Conservation (phyloP, 768 basidiomycete genomes). For the Leccinum broughii region DNA sequence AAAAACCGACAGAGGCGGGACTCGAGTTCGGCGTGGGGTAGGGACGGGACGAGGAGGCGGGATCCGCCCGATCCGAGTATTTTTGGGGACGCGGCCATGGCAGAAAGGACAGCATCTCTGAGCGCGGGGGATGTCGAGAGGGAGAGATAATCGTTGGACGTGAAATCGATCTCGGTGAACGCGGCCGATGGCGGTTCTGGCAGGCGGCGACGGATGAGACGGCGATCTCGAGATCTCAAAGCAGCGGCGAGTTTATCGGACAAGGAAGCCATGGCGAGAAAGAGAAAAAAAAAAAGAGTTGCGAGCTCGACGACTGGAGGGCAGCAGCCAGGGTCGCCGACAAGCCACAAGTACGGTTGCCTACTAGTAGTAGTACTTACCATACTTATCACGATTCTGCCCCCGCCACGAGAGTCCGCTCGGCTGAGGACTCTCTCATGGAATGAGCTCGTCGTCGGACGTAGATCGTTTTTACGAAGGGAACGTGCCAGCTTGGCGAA, state of each 20-base stretch:
- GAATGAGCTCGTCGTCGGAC: constrained; percentile 2
- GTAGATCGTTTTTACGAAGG: constrained; percentile 13
- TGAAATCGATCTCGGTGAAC: constrained; percentile 56
- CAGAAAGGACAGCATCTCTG: constrained; percentile 56
- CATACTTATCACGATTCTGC: neutral
- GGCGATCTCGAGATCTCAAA: constrained; percentile 61
- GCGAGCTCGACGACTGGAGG: neutral
- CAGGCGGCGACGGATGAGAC: constrained; percentile 69
- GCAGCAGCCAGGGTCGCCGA: neutral
- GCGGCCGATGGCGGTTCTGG: constrained; percentile 51
- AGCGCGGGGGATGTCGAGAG: constrained; percentile 61
- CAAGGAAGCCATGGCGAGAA: constrained; percentile 31
- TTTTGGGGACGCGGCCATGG: constrained; percentile 48
- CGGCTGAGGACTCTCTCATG: constrained; percentile 4
- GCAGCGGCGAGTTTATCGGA: constrained; percentile 47
- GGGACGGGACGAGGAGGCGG: constrained; percentile 69
- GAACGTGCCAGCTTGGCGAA: neutral
- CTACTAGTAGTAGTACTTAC: too few species aligned
- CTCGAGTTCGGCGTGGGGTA: constrained; percentile 67
- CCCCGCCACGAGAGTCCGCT: neutral
- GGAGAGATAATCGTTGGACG: constrained; percentile 93
- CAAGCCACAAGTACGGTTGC: neutral
- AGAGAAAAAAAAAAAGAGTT: neutral
- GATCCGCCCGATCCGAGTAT: constrained; percentile 89
- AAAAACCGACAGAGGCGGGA: constrained; percentile 66